Conservation (phyloP, 2,329 filamentous ascomycete genomes). For the Dothideomycetes sp. region DNA sequence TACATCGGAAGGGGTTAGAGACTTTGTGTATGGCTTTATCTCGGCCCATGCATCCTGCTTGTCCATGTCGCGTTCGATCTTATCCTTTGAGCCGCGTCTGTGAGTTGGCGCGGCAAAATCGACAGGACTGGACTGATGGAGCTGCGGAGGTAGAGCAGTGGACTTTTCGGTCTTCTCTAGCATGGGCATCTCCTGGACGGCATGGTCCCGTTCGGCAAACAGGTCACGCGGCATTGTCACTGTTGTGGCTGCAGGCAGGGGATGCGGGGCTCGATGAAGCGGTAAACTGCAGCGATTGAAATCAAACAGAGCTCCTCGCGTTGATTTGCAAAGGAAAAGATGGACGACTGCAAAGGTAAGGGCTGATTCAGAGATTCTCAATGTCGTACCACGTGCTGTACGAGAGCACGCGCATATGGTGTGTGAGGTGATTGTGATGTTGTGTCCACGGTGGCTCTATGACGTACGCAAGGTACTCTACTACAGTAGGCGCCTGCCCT, state of each 20-base stretch:
- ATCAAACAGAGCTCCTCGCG: no score
- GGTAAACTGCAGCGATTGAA: background rate
- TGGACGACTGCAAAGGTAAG: no score
- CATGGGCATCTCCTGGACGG: slow-evolving; percentile 24
- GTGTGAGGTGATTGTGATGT: background rate
- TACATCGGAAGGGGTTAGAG: slow-evolving; percentile 56
- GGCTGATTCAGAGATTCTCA: no score
- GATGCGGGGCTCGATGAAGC: slow-evolving; percentile 5
- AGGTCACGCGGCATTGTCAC: slow-evolving; percentile 33
- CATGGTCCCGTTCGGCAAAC: slow-evolving; percentile 20
- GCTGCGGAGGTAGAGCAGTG: slow-evolving; percentile 2
- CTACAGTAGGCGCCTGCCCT: no score
- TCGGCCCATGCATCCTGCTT: slow-evolving; percentile 40
- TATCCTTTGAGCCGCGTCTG: slow-evolving; percentile 9
- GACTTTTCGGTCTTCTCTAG: slow-evolving; percentile 19
- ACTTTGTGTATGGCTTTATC: slow-evolving; percentile 63
- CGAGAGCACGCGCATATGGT: no score
- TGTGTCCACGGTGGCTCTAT: background rate
- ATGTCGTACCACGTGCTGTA: no score
- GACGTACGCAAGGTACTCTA: no score
- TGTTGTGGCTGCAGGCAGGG: background rate
- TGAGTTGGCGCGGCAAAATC: background rate
- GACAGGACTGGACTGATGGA: no score
- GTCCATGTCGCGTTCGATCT: slow-evolving; percentile 14
- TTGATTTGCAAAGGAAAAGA: no score